Percentiles rank a stretch among this genome's conserved stretches.
These are phyloP conservation scores for Pseudonitzschia pungens DNA, from an alignment of 108 stramenopile species.

Conservation along the genomic window DNA sequence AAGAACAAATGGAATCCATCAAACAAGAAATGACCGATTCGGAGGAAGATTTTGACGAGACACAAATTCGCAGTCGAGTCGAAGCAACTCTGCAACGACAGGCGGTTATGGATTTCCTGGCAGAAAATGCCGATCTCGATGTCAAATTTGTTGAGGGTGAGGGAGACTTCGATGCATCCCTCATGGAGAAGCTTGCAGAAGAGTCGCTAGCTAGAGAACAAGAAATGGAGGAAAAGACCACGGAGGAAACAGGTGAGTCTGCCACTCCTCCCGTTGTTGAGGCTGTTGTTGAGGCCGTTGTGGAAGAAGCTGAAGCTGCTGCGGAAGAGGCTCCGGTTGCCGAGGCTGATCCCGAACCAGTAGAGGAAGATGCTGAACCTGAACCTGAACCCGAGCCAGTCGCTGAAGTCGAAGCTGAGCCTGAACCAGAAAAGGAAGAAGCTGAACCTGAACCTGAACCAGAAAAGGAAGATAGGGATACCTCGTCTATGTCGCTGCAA, in stretches of 20 bases:
- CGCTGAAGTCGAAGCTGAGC: slow-evolving; percentile 15
- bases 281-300: slow-evolving; percentile 4
- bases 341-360: slow-evolving; percentile 21
- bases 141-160: slow-evolving; percentile 67
- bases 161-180: slow-evolving; percentile 67
- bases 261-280: slow-evolving; percentile 16
- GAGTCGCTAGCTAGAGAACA: slow-evolving; percentile 70
- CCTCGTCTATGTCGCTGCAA: slow-evolving; percentile 46
- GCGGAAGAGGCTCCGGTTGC: slow-evolving; percentile 16
- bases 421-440: slow-evolving; percentile 20
- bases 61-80: slow-evolving; percentile 65
- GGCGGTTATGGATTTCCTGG: slow-evolving; percentile 80
- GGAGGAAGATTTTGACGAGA: slow-evolving; percentile 70
- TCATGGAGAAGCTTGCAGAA: slow-evolving; percentile 79
- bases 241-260: slow-evolving; percentile 23
- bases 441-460: slow-evolving; percentile 29
- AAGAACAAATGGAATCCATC: slow-evolving; percentile 77
- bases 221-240: slow-evolving; percentile 13
- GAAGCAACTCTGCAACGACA: slow-evolving; percentile 78
- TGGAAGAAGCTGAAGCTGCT: slow-evolving; percentile 7
- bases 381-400: neutral
- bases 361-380: no score
- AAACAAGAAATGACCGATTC: slow-evolving; percentile 69
- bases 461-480: slow-evolving; percentile 25
- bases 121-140: slow-evolving; percentile 71